Evolutionary conservation across 2,329 filamentous ascomycete species (phyloP), one percentile per base, ranked within the genome.

Genomic region (Epichloe coenophiala): DNA sequence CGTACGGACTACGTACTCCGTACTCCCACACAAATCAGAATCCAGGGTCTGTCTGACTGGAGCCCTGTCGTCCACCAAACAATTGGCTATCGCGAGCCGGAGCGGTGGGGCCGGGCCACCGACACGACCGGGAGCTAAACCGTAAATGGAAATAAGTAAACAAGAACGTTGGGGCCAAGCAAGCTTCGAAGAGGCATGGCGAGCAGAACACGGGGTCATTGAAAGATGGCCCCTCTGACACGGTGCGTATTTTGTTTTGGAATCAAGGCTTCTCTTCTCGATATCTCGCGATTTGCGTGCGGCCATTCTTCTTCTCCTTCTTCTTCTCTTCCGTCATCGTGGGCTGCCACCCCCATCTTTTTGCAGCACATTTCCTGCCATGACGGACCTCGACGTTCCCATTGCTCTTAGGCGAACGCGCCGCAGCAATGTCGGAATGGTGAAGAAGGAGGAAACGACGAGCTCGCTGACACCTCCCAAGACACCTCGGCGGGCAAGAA

Each of bases 331-430:
- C 19, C 21, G 7, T 19, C 40, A 17, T 40, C 38, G 15, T 39
- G 37, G 37, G 37, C 13, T 39, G 37, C 31, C 31, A 31, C 31
- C 31, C 31, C 27, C 31, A 1, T 31, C 7, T 31, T 11, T 31
- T 11, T 31, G 31, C 31, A 4, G 9, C 31, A 31, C 27, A 13
- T 23, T 27, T 15, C 9, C n/a, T 3, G 39, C 37, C 31, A 73
- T 72, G 66, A 58, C 62, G 5, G 60, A 69, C 50, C 59, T 65
- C 42, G 67, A 77, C 55, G 64, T 75, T 27, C 76, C 77, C 3
- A 72, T 81, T 52, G 75, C 78, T n/a, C 61, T 80, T 12, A 70
- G 78, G 54, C 76, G 76, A 40, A 68, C 71, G 31, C 71, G 76
- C 57, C 74, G 78, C 36, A 70, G 66, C 54, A 70, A 61, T 39